Evolutionary conservation across 768 basidiomycete genomes (phyloP).

Genomic region (Kwoniella dejecticola): DNA sequence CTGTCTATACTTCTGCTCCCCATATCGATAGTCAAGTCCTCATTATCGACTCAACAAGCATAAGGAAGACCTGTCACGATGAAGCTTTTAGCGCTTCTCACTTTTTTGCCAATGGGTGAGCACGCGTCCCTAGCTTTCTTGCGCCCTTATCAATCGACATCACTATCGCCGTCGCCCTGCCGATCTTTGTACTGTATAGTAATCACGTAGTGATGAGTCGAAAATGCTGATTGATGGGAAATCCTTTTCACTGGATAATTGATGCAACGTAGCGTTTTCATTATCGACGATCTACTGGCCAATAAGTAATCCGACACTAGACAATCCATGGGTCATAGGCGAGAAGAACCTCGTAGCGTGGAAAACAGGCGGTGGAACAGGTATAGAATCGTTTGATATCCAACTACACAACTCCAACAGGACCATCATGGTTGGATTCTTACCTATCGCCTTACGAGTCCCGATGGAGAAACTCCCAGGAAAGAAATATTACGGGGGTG

Average conservation of each 20-base stretch:
- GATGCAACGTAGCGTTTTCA: conserved; percentile 11
- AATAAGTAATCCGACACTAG: conserved; percentile 33
- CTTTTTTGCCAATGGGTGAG: conserved; percentile 14
- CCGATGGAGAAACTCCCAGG: conserved; percentile 49
- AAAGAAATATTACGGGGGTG: conserved; percentile 49
- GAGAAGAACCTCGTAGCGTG: conserved; percentile 48
- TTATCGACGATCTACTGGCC: conserved; percentile 53
- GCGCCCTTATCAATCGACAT: background rate
- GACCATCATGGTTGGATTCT: conserved; percentile 49
- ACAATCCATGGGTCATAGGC: conserved; percentile 51
- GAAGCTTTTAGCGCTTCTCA: conserved; percentile 22
- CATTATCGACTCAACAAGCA: background rate
- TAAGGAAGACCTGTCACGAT: conserved; percentile 3
- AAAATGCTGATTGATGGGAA: no score
- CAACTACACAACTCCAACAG: conserved; percentile 51
- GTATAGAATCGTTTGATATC: conserved; percentile 52
- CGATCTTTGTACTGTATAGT: no score
- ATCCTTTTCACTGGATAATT: no score
- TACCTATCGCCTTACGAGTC: conserved; percentile 49
- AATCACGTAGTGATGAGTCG: no score
- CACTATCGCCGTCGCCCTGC: no score
- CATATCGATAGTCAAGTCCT: background rate
- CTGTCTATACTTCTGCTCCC: no score
- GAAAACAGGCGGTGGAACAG: conserved; percentile 50
- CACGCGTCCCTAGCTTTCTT: background rate